These are phyloP conservation scores for Prunus dulcis DNA, from an alignment of 306 rosid genomes.

Conservation along the genomic window DNA sequence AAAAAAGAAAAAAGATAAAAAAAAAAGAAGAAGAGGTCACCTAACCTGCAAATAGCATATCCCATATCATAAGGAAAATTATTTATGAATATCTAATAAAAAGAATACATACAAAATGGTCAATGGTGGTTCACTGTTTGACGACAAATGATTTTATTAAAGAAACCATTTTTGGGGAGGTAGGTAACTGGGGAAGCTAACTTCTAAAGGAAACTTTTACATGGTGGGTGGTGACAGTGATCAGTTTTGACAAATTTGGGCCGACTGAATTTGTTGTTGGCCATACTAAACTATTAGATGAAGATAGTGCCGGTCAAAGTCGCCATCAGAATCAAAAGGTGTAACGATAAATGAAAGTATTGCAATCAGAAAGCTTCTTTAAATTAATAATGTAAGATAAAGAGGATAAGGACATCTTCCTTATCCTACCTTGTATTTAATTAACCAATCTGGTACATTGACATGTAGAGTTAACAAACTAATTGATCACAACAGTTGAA, in stretches of 20 bases:
- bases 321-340: too few species aligned
- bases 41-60: neutral
- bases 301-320: neutral
- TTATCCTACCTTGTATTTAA: neutral
- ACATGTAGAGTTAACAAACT: neutral
- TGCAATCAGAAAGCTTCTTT: neutral
- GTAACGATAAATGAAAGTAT: neutral
- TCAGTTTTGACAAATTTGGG: constrained; percentile 17
- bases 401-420: neutral
- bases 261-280: constrained; percentile 4
- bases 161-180: neutral
- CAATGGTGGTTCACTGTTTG: neutral
- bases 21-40: neutral
- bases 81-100: neutral
- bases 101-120: neutral
- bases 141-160: neutral
- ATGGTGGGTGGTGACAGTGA: constrained; percentile 14
- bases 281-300: constrained; percentile 19
- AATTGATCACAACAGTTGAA: neutral
- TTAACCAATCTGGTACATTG: neutral
- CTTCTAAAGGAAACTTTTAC: constrained; percentile 5
- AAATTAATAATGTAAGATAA: neutral
- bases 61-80: neutral
- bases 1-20: neutral
- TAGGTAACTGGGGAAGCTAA: constrained; percentile 7